These are phyloP conservation scores for Harringtonia aguacate DNA, from an alignment of 2,329 filamentous ascomycete species.

Conservation along the genomic window DNA sequence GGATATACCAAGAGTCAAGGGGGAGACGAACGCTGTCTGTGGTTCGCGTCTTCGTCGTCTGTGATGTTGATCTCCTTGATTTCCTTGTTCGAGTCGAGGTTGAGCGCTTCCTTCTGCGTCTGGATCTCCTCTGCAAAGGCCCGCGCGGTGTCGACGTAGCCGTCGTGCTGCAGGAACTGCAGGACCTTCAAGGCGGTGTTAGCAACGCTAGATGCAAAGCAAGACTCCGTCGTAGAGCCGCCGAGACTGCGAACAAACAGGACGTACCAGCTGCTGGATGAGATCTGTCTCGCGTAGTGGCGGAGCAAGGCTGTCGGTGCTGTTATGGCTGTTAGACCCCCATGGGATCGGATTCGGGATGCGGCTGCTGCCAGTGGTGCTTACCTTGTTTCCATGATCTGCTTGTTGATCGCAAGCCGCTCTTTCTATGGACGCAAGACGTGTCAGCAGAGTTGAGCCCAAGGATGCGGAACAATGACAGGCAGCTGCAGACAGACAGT, in stretches of 20 bases:
- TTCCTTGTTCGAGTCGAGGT: conserved; percentile 40
- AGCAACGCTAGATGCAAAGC: no score
- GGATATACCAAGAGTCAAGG: neutral
- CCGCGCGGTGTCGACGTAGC: conserved; percentile 85
- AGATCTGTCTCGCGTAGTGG: conserved; percentile 63
- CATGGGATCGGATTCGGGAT: no score
- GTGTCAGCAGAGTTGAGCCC: neutral
- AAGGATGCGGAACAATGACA: neutral
- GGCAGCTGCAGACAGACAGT: conserved; percentile 12
- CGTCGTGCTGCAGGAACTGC: conserved; percentile 89
- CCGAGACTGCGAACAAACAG: no score
- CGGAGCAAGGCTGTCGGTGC: conserved; percentile 50
- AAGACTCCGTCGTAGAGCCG: no score
- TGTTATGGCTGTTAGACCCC: conserved; percentile 15
- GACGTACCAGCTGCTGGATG: conserved; percentile 62
- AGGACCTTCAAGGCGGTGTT: conserved; percentile 34
- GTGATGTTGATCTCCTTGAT: conserved; percentile 54
- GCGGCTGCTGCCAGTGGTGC: neutral
- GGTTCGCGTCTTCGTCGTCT: conserved; percentile 78
- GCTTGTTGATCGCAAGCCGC: conserved; percentile 42
- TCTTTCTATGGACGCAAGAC: conserved; percentile 37
- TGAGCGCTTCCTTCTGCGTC: conserved; percentile 60
- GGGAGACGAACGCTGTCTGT: conserved; percentile 61
- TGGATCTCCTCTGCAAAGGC: conserved; percentile 78
- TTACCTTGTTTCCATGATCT: conserved; percentile 44